Conservation (phyloP, 371 early-diverging fungal species). For the Gilbertella persicaria region DNA sequence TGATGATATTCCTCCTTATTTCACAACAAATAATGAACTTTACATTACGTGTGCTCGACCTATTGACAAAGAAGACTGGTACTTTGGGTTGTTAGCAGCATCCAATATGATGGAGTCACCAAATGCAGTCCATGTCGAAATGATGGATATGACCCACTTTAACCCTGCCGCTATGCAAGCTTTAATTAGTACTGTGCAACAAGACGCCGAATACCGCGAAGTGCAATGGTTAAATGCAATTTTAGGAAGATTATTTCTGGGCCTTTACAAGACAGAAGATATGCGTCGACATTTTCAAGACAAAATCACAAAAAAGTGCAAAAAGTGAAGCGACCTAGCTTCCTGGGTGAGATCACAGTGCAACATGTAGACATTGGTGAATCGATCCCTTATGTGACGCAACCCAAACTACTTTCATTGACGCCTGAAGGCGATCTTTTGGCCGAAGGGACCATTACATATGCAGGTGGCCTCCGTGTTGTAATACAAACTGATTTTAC, state of each 20-base stretch:
- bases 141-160: slow-evolving; percentile 52
- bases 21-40: slow-evolving; percentile 19
- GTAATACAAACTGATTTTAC: slow-evolving; percentile 67
- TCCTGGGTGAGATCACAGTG: slow-evolving; percentile 80
- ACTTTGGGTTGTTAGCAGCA: slow-evolving; percentile 57
- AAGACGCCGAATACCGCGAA: slow-evolving; percentile 55
- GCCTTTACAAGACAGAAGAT: slow-evolving; percentile 66
- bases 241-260: slow-evolving; percentile 77
- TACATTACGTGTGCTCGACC: slow-evolving; percentile 57
- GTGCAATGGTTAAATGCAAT: slow-evolving; percentile 89
- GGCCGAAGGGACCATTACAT: slow-evolving; percentile 74
- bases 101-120: slow-evolving; percentile 37
- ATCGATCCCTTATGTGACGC: slow-evolving; percentile 77
- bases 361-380: slow-evolving; percentile 78
- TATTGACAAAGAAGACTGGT: slow-evolving; percentile 92
- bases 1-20: slow-evolving; percentile 4
- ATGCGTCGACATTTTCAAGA: slow-evolving; percentile 58
- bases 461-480: slow-evolving; percentile 71
- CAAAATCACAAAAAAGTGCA: slow-evolving; percentile 65
- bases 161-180: slow-evolving; percentile 48
- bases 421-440: slow-evolving; percentile 69
- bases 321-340: slow-evolving; percentile 67
- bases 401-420: slow-evolving; percentile 71
- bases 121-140: slow-evolving; percentile 25
- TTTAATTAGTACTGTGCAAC: slow-evolving; percentile 51